These are phyloP conservation scores for Tuber magnatum DNA, from an alignment of 495 filamentous ascomycete genomes.

Conservation along the genomic window DNA sequence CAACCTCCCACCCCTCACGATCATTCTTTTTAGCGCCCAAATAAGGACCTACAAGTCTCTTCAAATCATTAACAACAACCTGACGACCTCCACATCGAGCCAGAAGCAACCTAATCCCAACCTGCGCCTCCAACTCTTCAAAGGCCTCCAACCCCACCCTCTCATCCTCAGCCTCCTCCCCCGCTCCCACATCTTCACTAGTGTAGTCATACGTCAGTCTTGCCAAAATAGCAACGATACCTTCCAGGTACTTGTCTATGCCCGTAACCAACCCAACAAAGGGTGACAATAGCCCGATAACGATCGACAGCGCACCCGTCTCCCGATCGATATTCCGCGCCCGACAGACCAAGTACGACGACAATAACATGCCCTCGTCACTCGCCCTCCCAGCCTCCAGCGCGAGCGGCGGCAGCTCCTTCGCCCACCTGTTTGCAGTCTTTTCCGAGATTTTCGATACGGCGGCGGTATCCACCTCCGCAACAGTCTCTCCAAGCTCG, in stretches of 20 bases:
- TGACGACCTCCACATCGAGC: constrained; percentile 10
- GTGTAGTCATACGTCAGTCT: constrained; percentile 36
- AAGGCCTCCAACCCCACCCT: constrained; percentile 18
- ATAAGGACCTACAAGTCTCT: constrained; percentile 34
- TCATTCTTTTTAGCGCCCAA: constrained; percentile 22
- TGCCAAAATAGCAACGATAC: constrained; percentile 29
- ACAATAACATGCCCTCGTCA: constrained; percentile 41
- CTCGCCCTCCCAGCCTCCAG: not conserved
- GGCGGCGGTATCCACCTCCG: constrained; percentile 32
- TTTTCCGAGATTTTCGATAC: constrained; percentile 30
- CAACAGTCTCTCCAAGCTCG: constrained; percentile 15
- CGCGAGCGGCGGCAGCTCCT: constrained; percentile 22
- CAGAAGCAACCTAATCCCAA: constrained; percentile 18
- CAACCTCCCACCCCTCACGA: constrained; percentile 21
- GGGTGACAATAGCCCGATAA: constrained; percentile 55
- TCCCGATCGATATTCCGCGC: constrained; percentile 58
- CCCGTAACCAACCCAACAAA: constrained; percentile 48
- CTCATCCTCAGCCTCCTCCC: not conserved
- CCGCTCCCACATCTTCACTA: constrained; percentile 9
- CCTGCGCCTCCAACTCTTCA: constrained; percentile 13
- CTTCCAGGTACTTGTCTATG: constrained; percentile 20
- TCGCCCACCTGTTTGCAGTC: constrained; percentile 3
- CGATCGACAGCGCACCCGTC: constrained; percentile 57
- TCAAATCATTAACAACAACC: constrained; percentile 19
- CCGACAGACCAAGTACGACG: constrained; percentile 61